A percentile compares a stretch with the other conserved stretches of the same genome.
Evolutionary conservation across 2,329 filamentous ascomycete species (phyloP).

Genomic region (Penicillium digitatum): DNA sequence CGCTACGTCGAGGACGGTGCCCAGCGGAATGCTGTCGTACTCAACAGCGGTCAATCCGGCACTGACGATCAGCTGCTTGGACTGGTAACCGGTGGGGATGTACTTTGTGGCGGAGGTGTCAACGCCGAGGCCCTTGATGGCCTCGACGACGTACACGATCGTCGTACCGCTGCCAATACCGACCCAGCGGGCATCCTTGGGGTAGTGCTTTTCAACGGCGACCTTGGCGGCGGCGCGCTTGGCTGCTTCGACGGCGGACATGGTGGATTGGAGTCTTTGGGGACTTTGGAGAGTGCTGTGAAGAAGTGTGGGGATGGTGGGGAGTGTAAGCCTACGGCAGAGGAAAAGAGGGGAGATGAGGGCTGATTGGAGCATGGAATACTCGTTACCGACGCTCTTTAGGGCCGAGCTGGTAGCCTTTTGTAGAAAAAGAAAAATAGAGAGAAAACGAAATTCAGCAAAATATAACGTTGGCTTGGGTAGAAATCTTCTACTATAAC

Average conservation of each 20-base stretch:
- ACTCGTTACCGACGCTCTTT: background rate
- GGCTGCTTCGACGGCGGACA: conserved; percentile 49
- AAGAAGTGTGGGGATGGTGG: conserved; percentile 7
- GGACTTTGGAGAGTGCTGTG: background rate
- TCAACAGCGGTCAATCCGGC: conserved; percentile 73
- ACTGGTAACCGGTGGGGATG: conserved; percentile 88
- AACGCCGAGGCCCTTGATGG: conserved; percentile 51
- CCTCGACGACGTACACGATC: conserved; percentile 65
- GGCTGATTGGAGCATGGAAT: conserved; percentile 4
- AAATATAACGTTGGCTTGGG: background rate
- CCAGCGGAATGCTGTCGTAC: conserved; percentile 68
- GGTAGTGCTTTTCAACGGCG: conserved; percentile 60
- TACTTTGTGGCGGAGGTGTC: conserved; percentile 66
- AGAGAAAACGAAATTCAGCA: background rate
- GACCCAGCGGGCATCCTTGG: conserved; percentile 53
- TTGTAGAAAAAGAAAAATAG: background rate
- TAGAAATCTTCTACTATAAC: background rate
- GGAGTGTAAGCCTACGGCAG: conserved; percentile 1
- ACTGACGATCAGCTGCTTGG: conserved; percentile 75
- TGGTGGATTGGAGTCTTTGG: conserved; percentile 26
- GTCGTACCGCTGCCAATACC: conserved; percentile 64
- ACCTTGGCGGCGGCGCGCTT: conserved; percentile 57
- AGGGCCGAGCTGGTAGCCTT: no score
- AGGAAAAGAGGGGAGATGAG: conserved; percentile 17
- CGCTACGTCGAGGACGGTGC: conserved; percentile 71